Evolutionary conservation across 331 rosid species (phyloP).

Genomic region (Quercus lobata): DNA sequence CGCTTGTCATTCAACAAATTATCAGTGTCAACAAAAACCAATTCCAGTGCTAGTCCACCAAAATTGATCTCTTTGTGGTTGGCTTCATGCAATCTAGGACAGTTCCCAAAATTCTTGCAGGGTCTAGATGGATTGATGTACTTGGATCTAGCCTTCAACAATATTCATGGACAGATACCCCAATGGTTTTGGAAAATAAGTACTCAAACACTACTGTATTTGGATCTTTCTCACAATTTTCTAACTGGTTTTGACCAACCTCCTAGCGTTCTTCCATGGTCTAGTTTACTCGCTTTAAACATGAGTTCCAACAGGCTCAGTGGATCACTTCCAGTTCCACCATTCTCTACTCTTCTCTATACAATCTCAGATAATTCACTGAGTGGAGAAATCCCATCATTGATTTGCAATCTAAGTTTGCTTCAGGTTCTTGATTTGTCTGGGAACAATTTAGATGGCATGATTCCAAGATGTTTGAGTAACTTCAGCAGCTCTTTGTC

Average conservation of each 20-base stretch:
- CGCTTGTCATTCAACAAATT: conserved; percentile 4
- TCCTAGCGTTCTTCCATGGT: too few relatives aligned
- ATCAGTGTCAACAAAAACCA: not conserved
- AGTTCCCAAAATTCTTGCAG: conserved; percentile 6
- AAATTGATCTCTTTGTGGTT: not conserved
- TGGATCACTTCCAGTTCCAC: too few relatives aligned
- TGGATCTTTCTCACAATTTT: not conserved
- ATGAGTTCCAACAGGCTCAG: too few relatives aligned
- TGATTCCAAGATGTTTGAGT: conserved; percentile 25
- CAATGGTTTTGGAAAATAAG: conserved; percentile 5
- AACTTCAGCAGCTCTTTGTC: conserved; percentile 4
- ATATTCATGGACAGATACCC: not conserved
- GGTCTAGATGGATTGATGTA: not conserved
- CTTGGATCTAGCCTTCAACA: not conserved
- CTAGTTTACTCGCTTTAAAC: too few relatives aligned
- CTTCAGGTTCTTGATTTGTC: conserved; percentile 17
- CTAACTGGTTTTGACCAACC: too few relatives aligned
- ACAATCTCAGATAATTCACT: not conserved
- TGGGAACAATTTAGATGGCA: conserved; percentile 5
- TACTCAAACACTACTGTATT: not conserved
- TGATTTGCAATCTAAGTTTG: conserved; percentile 20
- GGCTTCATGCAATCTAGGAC: conserved; percentile 3
- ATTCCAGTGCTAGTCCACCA: not conserved
- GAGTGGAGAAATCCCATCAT: conserved; percentile 5
- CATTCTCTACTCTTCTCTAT: too few relatives aligned